Percentiles rank a stretch among this genome's conserved stretches.
phyloP scores from a whole-genome alignment of 345 rosid genomes.

The Linum tenue region DNA sequence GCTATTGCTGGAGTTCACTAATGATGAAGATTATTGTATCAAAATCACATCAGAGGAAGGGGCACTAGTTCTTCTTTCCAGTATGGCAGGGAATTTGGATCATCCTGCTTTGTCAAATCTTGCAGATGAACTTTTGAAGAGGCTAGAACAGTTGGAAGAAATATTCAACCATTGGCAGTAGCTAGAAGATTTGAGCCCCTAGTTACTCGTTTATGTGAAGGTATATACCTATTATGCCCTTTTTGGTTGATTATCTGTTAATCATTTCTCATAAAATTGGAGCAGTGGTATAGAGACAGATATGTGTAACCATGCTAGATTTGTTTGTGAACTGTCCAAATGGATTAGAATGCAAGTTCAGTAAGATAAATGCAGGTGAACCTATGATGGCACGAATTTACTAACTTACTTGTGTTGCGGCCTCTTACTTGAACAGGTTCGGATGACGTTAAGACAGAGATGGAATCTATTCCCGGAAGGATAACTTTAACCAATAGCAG shows the following conservation, averaged over 20 bases:
- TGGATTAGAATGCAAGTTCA: too few relatives aligned
- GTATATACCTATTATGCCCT: slow-evolving; percentile 8
- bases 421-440: slow-evolving; percentile 22
- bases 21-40: slow-evolving; percentile 29
- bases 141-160: slow-evolving; percentile 27
- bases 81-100: slow-evolving; percentile 35
- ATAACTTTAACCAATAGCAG: slow-evolving; percentile 31
- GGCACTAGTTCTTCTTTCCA: slow-evolving; percentile 36
- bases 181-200: slow-evolving; percentile 42
- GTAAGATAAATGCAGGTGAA: too few relatives aligned
- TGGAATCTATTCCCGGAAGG: slow-evolving; percentile 34
- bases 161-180: slow-evolving; percentile 26
- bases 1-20: slow-evolving; percentile 28
- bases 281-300: too few relatives aligned
- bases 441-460: slow-evolving; percentile 30
- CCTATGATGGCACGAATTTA: too few relatives aligned
- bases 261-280: neutral
- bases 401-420: neutral
- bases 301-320: too few relatives aligned
- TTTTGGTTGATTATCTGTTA: neutral
- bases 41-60: slow-evolving; percentile 34
- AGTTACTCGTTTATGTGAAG: slow-evolving; percentile 23
- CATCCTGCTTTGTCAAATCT: slow-evolving; percentile 30
- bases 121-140: slow-evolving; percentile 32
- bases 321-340: too few relatives aligned